Percentiles rank a stretch among this genome's conserved stretches.
Evolutionary conservation across 2,329 filamentous ascomycete species (phyloP).

Genomic region (Fusarium poae): DNA sequence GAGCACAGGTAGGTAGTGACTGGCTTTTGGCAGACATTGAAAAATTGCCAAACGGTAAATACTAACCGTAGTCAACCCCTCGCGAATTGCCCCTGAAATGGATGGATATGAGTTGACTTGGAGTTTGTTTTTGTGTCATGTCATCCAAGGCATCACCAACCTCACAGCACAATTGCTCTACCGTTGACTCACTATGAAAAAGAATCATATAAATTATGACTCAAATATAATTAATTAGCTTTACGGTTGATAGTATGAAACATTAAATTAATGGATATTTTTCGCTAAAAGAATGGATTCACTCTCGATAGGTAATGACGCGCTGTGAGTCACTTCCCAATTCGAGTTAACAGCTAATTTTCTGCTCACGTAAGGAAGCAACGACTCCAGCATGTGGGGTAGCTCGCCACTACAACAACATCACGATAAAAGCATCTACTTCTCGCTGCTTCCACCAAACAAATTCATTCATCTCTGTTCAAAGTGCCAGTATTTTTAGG

Average conservation of each 20-base stretch:
- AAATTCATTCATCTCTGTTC: neutral
- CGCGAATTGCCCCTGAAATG: constrained; percentile 22
- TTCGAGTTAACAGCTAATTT: constrained; percentile 21
- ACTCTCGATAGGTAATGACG: constrained; percentile 24
- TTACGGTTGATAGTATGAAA: neutral
- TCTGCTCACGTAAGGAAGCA: constrained; percentile 42
- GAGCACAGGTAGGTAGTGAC: neutral
- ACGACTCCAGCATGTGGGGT: constrained; percentile 24
- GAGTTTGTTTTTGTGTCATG: constrained; percentile 7
- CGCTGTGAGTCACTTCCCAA: constrained; percentile 38
- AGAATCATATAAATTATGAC: constrained; percentile 1
- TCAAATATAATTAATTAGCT: constrained; percentile 14
- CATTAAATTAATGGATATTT: neutral
- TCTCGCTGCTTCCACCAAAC: neutral
- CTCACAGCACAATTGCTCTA: neutral
- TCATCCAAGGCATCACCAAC: neutral
- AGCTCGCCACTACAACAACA: constrained; percentile 36
- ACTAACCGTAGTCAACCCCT: constrained; percentile 2
- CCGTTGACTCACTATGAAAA: constrained; percentile 14
- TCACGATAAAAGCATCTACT: constrained; percentile 36
- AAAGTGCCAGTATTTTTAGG: constrained; percentile 6
- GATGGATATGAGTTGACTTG: constrained; percentile 2
- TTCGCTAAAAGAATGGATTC: neutral
- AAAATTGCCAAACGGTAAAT: constrained; percentile 2
- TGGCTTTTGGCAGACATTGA: constrained; percentile 6